Base-by-base conservation (phyloP, 495 filamentous ascomycete species). In the Talaromyces stipitatus region DNA sequence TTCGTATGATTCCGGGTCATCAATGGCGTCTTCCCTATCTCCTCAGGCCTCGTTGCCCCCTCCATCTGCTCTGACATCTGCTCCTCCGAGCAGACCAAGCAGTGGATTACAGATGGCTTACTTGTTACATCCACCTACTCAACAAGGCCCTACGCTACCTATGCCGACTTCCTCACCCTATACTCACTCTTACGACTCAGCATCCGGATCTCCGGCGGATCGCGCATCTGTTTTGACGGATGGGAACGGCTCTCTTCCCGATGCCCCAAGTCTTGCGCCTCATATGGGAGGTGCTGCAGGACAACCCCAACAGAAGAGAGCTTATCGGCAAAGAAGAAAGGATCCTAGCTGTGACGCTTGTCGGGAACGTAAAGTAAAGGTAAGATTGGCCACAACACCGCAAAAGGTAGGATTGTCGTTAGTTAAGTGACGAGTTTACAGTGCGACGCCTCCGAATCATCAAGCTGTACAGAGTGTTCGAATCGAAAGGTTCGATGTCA, bases 271-370 rank as follows among this genome's bases (percentile, higher is more conserved):
- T 41, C 64, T 82, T 50, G 69, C 76, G 30, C 76, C 75, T 36
- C 60, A 77, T 32, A 68, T 77, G 14, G 76, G 76, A 29, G 62
- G 69, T 33, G 62, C 70, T 20, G 59, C 64, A 58, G 69, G 75
- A 47, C 75, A 78, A 57, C 55, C 71, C 45, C 74, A 76, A 55
- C 92, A 95, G 73, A 97, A 97, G 69, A 79, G 94, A 64, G 94
- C 92, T 6, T 98, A 97, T 71, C 82, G 94, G 30, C 94, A 98
- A 68, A 76, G 94, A 61, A 81, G 94, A 60, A 98, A 98, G 65
- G 94, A 97, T 66, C 94, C 94, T 14, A 97, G 92, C 67, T 98
- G 94, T 71, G 94, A 98, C 74, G 94, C 94, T 43, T 98, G 94
- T 68, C 83, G 94, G 53, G 94, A 98, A 73, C 84, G 94, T 60